Percentiles rank a stretch among this genome's conserved stretches.
phyloP scores from a whole-genome alignment of 2,329 filamentous ascomycete genomes.

The Ceratocystis harringtonii region DNA sequence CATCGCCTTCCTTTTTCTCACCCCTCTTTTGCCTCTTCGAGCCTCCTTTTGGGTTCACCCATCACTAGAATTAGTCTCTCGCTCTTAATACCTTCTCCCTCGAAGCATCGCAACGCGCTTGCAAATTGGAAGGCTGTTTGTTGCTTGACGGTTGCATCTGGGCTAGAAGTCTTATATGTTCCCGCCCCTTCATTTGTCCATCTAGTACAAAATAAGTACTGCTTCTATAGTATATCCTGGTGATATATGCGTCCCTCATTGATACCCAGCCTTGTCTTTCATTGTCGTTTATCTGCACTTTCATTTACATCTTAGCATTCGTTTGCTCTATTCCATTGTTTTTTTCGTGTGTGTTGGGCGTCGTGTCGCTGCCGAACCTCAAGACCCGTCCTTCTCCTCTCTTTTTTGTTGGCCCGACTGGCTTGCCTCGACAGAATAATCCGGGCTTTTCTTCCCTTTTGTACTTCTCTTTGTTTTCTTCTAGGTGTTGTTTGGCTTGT shows the following conservation, averaged over 20 bases:
- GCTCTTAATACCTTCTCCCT: constrained; percentile 5
- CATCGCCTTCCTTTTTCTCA: background rate
- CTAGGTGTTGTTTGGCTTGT: background rate
- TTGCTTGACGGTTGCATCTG: background rate
- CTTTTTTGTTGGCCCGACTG: background rate
- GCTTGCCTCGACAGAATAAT: background rate
- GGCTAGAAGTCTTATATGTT: background rate
- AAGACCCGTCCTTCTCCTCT: background rate
- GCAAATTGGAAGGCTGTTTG: no score
- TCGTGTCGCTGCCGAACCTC: background rate
- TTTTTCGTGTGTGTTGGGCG: background rate
- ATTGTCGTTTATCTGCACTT: background rate
- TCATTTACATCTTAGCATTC: background rate
- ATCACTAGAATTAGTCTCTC: background rate
- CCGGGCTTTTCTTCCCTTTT: background rate
- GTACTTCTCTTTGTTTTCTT: background rate
- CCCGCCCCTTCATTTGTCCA: background rate
- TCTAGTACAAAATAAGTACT: background rate
- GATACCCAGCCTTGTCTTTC: constrained; percentile 2
- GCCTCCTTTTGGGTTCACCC: background rate
- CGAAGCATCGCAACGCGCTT: background rate
- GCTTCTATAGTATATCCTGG: constrained; percentile 1
- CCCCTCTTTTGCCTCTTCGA: background rate
- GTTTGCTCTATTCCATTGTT: background rate
- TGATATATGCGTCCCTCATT: background rate